These are phyloP conservation scores for Podospora tetraspora DNA, from an alignment of 495 filamentous ascomycete species.

Conservation along the genomic window DNA sequence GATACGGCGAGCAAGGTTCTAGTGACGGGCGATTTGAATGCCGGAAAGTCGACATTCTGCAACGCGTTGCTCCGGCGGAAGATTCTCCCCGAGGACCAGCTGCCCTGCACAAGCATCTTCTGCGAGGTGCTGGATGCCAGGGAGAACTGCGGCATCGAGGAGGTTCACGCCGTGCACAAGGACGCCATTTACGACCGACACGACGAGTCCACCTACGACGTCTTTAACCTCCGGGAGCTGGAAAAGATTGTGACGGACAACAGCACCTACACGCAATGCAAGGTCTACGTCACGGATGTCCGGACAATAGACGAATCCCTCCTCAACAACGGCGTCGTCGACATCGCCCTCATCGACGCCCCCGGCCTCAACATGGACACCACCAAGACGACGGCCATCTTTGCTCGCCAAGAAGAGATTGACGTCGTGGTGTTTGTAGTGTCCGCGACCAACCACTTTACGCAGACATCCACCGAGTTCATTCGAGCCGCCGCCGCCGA, in stretches of 20 bases:
- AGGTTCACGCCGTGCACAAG: conserved; percentile 90
- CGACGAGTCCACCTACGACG: conserved; percentile 89
- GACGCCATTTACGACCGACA: conserved; percentile 74
- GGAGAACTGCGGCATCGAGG: conserved; percentile 85
- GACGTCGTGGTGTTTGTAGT: conserved; percentile 99
- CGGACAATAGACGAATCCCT: conserved; percentile 87
- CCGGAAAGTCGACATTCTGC: conserved; percentile 97
- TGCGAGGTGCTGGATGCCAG: conserved; percentile 92
- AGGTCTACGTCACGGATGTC: conserved; percentile 92
- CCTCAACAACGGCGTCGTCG: conserved; percentile 94
- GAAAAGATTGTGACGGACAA: conserved; percentile 89
- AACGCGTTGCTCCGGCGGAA: conserved; percentile 91
- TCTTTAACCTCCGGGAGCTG: conserved; percentile 66
- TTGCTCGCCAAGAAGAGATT: conserved; percentile 95
- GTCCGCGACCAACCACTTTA: conserved; percentile 95
- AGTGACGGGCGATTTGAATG: conserved; percentile 95
- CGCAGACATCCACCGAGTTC: conserved; percentile 91
- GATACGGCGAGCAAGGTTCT: conserved; percentile 97
- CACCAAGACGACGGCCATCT: conserved; percentile 92
- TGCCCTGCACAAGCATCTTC: conserved; percentile 98
- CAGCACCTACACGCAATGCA: conserved; percentile 83
- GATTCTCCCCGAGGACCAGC: conserved; percentile 91
- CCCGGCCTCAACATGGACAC: conserved; percentile 94
- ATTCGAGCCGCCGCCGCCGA: conserved; percentile 92
- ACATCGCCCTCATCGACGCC: conserved; percentile 95